These are phyloP conservation scores for Cymbopogon citratus DNA, from an alignment of 176 grass and related monocot species.

Conservation along the genomic window DNA sequence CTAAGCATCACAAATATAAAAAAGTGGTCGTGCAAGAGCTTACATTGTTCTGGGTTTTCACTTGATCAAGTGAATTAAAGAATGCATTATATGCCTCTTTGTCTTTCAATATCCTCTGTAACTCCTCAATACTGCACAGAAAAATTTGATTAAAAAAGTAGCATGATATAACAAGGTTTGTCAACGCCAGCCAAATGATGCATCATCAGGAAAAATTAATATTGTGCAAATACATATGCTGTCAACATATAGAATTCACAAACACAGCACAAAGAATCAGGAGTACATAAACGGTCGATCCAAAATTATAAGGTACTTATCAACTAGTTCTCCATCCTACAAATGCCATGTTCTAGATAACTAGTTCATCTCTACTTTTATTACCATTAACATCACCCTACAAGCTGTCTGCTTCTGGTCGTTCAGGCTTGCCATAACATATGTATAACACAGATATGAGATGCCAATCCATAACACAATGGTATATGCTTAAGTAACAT, in stretches of 20 bases:
- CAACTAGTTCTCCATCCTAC: neutral
- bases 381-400: neutral
- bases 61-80: constrained; percentile 97
- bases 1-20: constrained; percentile 26
- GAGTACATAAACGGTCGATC: neutral
- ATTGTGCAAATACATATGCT: constrained; percentile 2
- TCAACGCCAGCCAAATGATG: constrained; percentile 11
- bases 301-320: constrained; percentile 7
- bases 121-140: constrained; percentile 76
- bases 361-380: neutral
- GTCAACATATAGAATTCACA: neutral
- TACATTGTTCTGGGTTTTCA: constrained; percentile 98
- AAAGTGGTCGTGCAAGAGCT: constrained; percentile 27
- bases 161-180: neutral
- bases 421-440: neutral
- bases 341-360: neutral
- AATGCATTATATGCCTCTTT: constrained; percentile 79
- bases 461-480: neutral
- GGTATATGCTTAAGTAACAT: neutral
- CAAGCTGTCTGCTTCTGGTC: neutral
- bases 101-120: constrained; percentile 79
- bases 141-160: neutral
- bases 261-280: constrained; percentile 15
- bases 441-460: neutral
- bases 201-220: neutral